Evolutionary conservation across 441 rosid species (phyloP).

Genomic region (Mallotus repandus): DNA sequence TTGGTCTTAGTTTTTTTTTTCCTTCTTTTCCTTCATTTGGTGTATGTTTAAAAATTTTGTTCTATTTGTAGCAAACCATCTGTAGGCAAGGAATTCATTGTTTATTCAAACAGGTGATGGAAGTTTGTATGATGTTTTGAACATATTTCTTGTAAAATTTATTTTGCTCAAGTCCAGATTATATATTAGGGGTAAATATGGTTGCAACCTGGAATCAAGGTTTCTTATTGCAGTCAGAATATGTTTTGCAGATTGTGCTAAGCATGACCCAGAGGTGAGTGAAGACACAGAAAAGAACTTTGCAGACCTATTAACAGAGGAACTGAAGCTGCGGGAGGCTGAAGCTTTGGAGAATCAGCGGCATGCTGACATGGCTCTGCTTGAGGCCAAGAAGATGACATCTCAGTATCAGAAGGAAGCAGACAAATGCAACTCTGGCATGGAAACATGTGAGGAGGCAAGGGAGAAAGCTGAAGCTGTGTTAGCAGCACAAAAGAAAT

Average conservation of each 20-base stretch:
- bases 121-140: too few species aligned
- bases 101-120: too few species aligned
- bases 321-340: conserved; percentile 72
- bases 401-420: conserved; percentile 96
- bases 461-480: conserved; percentile 80
- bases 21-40: too few species aligned
- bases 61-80: too few species aligned
- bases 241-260: conserved; percentile 58
- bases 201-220: neutral
- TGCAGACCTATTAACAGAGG: conserved; percentile 70
- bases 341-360: conserved; percentile 75
- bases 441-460: conserved; percentile 97
- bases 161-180: neutral
- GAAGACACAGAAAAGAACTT: conserved; percentile 83
- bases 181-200: neutral
- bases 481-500: conserved; percentile 66
- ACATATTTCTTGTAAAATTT: too few species aligned
- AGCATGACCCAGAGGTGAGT: conserved; percentile 76
- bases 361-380: conserved; percentile 65
- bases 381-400: conserved; percentile 89
- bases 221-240: conserved; percentile 1
- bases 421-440: conserved; percentile 92
- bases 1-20: too few species aligned
- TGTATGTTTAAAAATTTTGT: too few species aligned
- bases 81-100: too few species aligned